A percentile compares a stretch with the other conserved stretches of the same genome.
Conservation (phyloP, 176 grass and related monocot species). For the Rhynchospora pubera region DNA sequence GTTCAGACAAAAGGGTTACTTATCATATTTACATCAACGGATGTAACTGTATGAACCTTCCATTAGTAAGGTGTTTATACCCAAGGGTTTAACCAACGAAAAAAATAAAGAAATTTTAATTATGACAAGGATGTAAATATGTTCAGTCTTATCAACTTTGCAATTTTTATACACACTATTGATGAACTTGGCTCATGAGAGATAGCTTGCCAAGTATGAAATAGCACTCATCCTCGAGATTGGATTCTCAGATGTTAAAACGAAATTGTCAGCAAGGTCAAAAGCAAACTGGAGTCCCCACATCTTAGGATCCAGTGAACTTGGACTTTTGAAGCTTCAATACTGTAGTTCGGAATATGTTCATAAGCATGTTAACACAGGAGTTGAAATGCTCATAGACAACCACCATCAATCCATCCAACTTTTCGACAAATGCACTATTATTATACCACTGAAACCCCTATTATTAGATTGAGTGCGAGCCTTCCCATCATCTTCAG, state of each 20-base stretch:
- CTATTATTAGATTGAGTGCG: constrained; percentile 18
- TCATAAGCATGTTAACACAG: constrained; percentile 41
- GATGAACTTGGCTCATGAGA: constrained; percentile 93
- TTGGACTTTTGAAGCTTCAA: constrained; percentile 81
- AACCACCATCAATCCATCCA: constrained; percentile 84
- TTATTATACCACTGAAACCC: constrained; percentile 32
- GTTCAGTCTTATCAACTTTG: no score
- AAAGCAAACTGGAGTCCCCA: constrained; percentile 51
- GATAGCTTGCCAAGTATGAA: constrained; percentile 93
- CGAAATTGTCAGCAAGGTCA: constrained; percentile 63
- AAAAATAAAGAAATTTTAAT: no score
- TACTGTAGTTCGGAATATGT: constrained; percentile 55
- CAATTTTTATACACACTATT: no score
- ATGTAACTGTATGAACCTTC: no score
- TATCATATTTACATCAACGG: no score
- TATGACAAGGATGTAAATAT: no score
- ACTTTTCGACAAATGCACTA: constrained; percentile 63
- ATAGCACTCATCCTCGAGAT: constrained; percentile 87
- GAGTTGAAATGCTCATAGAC: constrained; percentile 73
- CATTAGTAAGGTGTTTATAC: no score
- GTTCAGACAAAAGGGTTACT: no score
- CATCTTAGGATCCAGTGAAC: constrained; percentile 73
- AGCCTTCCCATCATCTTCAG: constrained; percentile 34
- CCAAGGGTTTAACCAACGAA: no score
- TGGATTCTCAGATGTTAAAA: constrained; percentile 40